Percentiles rank a stretch among this genome's conserved stretches.
phyloP scores from a whole-genome alignment of 495 filamentous ascomycete species.

The Coniosporium apollinis region DNA sequence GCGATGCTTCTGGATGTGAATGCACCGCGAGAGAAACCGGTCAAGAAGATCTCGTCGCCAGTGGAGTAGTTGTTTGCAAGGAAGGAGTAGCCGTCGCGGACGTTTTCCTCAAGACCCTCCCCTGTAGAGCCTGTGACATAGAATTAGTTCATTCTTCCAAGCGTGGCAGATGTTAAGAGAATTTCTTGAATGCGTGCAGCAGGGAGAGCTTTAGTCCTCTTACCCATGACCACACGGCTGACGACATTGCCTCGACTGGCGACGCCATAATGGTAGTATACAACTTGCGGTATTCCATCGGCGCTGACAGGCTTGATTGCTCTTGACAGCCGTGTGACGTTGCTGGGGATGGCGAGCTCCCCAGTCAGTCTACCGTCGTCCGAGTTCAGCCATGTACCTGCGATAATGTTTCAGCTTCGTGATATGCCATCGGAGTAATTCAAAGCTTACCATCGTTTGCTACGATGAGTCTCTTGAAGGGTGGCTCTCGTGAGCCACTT shows the following conservation, averaged over 20 bases:
- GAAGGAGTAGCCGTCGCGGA: conserved; percentile 51
- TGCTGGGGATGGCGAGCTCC: conserved; percentile 19
- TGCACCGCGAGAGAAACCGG: conserved; percentile 60
- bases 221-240: conserved; percentile 15
- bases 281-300: conserved; percentile 25
- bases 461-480: conserved; percentile 18
- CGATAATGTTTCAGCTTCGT: conserved; percentile 1
- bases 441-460: conserved; percentile 17
- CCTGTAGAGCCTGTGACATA: conserved; percentile 19
- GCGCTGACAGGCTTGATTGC: conserved; percentile 21
- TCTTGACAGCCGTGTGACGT: conserved; percentile 25
- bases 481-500: too few relatives aligned
- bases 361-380: conserved; percentile 20
- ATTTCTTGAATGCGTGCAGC: too few relatives aligned
- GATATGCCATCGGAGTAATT: background rate
- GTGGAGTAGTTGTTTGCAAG: conserved; percentile 47
- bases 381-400: conserved; percentile 11
- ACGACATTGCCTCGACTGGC: conserved; percentile 17
- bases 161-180: too few relatives aligned
- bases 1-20: conserved; percentile 52
- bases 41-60: conserved; percentile 51
- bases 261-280: conserved; percentile 25
- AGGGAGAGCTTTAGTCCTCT: too few relatives aligned
- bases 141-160: too few relatives aligned
- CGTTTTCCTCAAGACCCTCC: conserved; percentile 31